These are phyloP conservation scores for Graphilbum sp. DNA, from an alignment of 2,329 filamentous ascomycete species.

Conservation along the genomic window DNA sequence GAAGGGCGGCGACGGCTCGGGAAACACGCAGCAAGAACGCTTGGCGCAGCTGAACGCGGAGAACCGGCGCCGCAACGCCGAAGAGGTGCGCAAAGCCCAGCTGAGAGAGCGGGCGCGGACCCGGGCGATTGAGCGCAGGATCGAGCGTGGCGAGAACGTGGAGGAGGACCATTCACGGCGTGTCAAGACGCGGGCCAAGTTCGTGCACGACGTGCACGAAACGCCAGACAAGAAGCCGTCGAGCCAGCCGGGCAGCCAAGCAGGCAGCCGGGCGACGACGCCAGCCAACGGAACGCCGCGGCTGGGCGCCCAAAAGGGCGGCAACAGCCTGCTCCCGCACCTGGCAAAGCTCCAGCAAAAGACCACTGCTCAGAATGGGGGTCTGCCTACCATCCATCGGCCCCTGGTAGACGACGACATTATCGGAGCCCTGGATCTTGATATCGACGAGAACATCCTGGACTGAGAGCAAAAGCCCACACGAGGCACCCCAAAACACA, in stretches of 20 bases:
- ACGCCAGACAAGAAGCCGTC: conserved; percentile 27
- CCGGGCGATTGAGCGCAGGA: conserved; percentile 42
- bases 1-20: conserved; percentile 12
- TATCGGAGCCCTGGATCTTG: conserved; percentile 74
- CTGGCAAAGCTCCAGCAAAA: conserved; percentile 37
- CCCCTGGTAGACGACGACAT: conserved; percentile 83
- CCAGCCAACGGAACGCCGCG: conserved; percentile 35
- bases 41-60: conserved; percentile 69
- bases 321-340: conserved; percentile 27
- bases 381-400: conserved; percentile 54
- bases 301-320: conserved; percentile 22
- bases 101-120: conserved; percentile 57
- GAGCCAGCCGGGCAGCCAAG: conserved; percentile 23
- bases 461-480: no score
- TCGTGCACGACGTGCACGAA: conserved; percentile 46
- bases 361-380: conserved; percentile 36
- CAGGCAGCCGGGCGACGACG: conserved; percentile 28
- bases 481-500: no score
- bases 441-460: conserved; percentile 73
- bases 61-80: conserved; percentile 72
- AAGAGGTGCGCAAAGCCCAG: conserved; percentile 81
- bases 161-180: conserved; percentile 43
- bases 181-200: conserved; percentile 50
- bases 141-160: conserved; percentile 46
- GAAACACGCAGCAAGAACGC: conserved; percentile 56